Evolutionary conservation across 495 filamentous ascomycete species (phyloP).

Genomic region (Cercophora samala): DNA sequence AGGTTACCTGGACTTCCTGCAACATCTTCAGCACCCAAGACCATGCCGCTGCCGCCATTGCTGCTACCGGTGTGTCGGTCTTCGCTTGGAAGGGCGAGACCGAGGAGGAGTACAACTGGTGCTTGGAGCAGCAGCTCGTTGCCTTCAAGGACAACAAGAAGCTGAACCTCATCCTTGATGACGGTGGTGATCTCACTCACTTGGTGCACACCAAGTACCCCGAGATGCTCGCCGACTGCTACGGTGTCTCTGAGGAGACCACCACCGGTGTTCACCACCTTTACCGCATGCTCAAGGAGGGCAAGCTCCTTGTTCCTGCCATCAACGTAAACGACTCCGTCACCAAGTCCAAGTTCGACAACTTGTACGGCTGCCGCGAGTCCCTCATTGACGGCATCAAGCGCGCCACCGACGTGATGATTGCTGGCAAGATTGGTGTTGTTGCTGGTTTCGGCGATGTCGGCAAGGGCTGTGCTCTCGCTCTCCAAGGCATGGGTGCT

Average conservation of each 20-base stretch:
- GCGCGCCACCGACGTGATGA: slow-evolving; percentile 99
- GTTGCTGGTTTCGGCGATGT: slow-evolving; percentile 99
- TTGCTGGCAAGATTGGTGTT: slow-evolving; percentile 96
- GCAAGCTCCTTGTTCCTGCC: slow-evolving; percentile 85
- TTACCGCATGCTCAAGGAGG: slow-evolving; percentile 94
- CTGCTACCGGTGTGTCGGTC: slow-evolving; percentile 88
- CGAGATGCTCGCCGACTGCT: slow-evolving; percentile 95
- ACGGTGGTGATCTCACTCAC: slow-evolving; percentile 95
- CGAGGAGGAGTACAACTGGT: slow-evolving; percentile 99
- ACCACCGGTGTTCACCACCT: slow-evolving; percentile 99
- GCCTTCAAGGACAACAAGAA: slow-evolving; percentile 96
- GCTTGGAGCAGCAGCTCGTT: slow-evolving; percentile 93
- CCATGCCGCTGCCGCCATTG: slow-evolving; percentile 96
- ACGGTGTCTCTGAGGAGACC: slow-evolving; percentile 97
- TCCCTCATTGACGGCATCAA: slow-evolving; percentile 99
- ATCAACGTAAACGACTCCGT: slow-evolving; percentile 99
- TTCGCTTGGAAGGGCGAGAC: slow-evolving; percentile 99
- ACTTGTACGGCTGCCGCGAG: slow-evolving; percentile 98
- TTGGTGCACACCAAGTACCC: slow-evolving; percentile 98
- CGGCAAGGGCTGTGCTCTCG: slow-evolving; percentile 96
- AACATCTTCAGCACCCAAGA: slow-evolving; percentile 99
- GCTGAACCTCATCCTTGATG: slow-evolving; percentile 98
- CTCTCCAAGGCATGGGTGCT: slow-evolving; percentile 94
- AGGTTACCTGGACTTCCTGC: slow-evolving; percentile 96
- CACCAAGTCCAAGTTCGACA: slow-evolving; percentile 99